A percentile compares a stretch with the other conserved stretches of the same genome.
Conservation (phyloP, 805 yeast species). For the Cyberlindnera nakhonratchasimensis region DNA sequence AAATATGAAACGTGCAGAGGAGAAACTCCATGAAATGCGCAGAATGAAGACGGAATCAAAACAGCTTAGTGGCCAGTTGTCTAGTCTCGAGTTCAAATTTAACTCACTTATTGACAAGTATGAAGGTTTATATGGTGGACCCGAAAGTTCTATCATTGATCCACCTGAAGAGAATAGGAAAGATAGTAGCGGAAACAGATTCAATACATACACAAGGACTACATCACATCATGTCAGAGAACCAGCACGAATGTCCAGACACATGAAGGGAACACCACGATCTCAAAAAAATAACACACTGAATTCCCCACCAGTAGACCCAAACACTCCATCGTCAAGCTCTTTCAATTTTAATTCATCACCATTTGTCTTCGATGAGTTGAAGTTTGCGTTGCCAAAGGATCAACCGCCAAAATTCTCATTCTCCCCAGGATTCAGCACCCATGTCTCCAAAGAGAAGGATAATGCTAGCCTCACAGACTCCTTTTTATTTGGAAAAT, state of each 20-base stretch:
- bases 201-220: not conserved
- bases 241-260: not conserved
- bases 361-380: constrained; percentile 6
- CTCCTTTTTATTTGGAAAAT: not conserved
- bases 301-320: not conserved
- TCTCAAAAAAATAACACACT: too few relatives aligned
- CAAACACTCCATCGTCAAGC: not conserved
- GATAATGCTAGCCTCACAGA: too few relatives aligned
- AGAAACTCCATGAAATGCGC: not conserved
- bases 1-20: constrained; percentile 6
- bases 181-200: not conserved
- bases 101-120: constrained; percentile 1
- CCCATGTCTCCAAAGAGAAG: too few relatives aligned
- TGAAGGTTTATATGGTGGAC: not conserved
- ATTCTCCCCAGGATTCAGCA: not conserved
- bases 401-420: not conserved
- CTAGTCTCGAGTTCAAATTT: not conserved
- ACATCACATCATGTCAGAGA: not conserved
- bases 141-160: not conserved
- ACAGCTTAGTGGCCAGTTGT: not conserved
- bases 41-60: not conserved
- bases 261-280: not conserved
- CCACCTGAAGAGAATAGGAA: too few relatives aligned
- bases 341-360: constrained; percentile 3
- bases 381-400: constrained; percentile 6